Percentiles rank a stretch among this genome's conserved stretches.
phyloP scores from a whole-genome alignment of 2,329 filamentous ascomycete species.

The Erysiphe pulchra region DNA sequence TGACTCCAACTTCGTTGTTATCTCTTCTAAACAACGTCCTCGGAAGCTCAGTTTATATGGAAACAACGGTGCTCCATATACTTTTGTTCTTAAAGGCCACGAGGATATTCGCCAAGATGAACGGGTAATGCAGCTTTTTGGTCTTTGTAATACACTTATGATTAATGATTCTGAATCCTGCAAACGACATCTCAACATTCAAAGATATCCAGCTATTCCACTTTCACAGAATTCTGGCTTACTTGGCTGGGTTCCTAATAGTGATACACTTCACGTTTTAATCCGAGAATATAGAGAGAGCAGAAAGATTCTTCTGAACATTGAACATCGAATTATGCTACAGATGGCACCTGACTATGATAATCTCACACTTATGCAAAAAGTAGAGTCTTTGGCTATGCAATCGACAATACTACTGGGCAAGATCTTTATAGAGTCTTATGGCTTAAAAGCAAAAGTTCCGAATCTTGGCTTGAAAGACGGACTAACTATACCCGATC shows the following conservation, averaged over 20 bases:
- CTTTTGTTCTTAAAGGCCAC: conserved; percentile 90
- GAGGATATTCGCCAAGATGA: conserved; percentile 98
- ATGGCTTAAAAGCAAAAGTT: conserved; percentile 97
- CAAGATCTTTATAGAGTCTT: conserved; percentile 94
- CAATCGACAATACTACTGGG: conserved; percentile 93
- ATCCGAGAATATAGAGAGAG: conserved; percentile 96
- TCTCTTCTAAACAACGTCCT: conserved; percentile 90
- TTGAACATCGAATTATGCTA: conserved; percentile 97
- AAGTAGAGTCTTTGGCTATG: conserved; percentile 99
- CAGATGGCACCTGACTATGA: conserved; percentile 99
- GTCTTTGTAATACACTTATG: conserved; percentile 85
- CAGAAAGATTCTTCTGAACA: conserved; percentile 91
- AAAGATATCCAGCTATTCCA: conserved; percentile 88
- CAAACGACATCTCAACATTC: conserved; percentile 90
- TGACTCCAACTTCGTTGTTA: conserved; percentile 70
- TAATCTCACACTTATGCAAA: conserved; percentile 97
- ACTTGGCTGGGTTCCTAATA: conserved; percentile 90
- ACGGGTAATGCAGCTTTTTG: conserved; percentile 97
- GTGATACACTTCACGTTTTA: conserved; percentile 84
- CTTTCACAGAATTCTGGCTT: conserved; percentile 90
- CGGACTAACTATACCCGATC: conserved; percentile 98
- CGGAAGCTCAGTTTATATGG: conserved; percentile 71
- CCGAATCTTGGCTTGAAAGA: conserved; percentile 89
- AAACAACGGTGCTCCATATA: conserved; percentile 68
- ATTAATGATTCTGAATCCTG: conserved; percentile 86